Conservation (phyloP, 805 yeast species). For the Sporopachydermia lactativora region DNA sequence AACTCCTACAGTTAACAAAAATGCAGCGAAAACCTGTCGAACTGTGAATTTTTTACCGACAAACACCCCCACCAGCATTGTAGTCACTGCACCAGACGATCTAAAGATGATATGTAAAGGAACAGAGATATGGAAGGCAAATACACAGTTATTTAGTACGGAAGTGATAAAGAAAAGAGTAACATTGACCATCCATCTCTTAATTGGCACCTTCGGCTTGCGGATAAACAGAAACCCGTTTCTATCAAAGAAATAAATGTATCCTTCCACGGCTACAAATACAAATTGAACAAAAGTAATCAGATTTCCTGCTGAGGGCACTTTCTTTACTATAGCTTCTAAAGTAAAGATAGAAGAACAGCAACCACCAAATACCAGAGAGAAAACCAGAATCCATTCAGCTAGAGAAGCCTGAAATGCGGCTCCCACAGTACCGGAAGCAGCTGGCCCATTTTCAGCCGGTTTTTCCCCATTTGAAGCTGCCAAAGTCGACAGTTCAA, state of each 20-base stretch:
- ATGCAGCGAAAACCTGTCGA: slow-evolving; percentile 29
- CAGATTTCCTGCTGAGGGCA: slow-evolving; percentile 24
- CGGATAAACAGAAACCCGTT: slow-evolving; percentile 14
- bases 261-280: slow-evolving; percentile 26
- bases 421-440: background rate
- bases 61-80: slow-evolving; percentile 34
- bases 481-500: background rate
- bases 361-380: slow-evolving; percentile 40
- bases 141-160: slow-evolving; percentile 32
- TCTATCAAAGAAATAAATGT: slow-evolving; percentile 19
- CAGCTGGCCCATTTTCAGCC: background rate
- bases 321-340: slow-evolving; percentile 26
- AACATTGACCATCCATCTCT: slow-evolving; percentile 27
- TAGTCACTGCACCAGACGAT: slow-evolving; percentile 38
- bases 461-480: background rate
- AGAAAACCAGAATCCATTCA: slow-evolving; percentile 5
- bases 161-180: slow-evolving; percentile 28
- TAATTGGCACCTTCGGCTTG: slow-evolving; percentile 24
- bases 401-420: slow-evolving; percentile 1
- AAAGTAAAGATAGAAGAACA: slow-evolving; percentile 42
- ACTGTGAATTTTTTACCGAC: slow-evolving; percentile 24
- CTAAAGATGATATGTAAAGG: slow-evolving; percentile 42
- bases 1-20: slow-evolving; percentile 33
- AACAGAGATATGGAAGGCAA: slow-evolving; percentile 32
- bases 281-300: slow-evolving; percentile 33